phyloP scores from a whole-genome alignment of 2,329 filamentous ascomycete species.

The Monilinia fructicola region DNA sequence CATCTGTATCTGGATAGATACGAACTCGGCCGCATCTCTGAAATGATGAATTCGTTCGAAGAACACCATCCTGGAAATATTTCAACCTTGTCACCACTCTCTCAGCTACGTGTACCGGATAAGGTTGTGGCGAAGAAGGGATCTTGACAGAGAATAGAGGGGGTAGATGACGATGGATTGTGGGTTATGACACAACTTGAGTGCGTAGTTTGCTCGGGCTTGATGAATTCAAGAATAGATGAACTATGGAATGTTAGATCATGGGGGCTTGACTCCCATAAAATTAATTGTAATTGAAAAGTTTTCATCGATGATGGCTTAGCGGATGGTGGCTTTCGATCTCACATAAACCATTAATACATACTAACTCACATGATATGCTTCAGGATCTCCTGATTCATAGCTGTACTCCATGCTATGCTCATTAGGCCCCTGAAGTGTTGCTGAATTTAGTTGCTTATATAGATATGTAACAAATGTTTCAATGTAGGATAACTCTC shows the following conservation, averaged over 20 bases:
- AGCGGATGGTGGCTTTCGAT: background rate
- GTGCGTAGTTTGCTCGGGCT: background rate
- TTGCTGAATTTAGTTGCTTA: background rate
- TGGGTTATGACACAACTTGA: background rate
- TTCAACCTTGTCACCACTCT: background rate
- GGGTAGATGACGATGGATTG: background rate
- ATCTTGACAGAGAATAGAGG: background rate
- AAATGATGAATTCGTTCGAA: constrained; percentile 18
- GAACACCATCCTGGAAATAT: constrained; percentile 18
- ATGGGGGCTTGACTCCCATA: background rate
- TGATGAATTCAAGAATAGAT: background rate
- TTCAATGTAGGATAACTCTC: background rate
- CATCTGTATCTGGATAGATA: constrained; percentile 12
- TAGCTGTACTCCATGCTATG: background rate
- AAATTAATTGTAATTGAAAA: background rate
- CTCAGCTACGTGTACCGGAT: background rate
- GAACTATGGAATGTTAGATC: background rate
- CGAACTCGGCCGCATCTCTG: constrained; percentile 6
- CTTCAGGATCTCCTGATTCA: background rate
- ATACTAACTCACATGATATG: background rate
- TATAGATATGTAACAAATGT: background rate
- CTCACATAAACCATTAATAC: background rate
- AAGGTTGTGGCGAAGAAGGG: background rate
- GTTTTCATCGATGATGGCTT: background rate
- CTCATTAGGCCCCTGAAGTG: background rate